Evolutionary conservation across 345 rosid genomes (phyloP).

Genomic region (Combretum micranthum): DNA sequence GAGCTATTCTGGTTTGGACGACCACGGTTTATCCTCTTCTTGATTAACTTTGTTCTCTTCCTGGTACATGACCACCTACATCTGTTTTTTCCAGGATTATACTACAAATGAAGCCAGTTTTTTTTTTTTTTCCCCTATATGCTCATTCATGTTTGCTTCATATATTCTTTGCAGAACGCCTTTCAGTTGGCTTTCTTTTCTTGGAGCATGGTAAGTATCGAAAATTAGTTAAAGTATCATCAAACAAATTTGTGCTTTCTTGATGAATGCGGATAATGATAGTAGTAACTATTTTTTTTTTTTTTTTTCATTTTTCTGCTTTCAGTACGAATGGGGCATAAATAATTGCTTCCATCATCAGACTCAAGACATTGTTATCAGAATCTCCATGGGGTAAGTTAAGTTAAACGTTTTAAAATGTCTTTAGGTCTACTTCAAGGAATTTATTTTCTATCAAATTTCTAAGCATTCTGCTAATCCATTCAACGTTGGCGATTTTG

Average conservation of each 20-base stretch:
- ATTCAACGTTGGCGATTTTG: not conserved
- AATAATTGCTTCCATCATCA: conserved; percentile 41
- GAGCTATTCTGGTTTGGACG: conserved; percentile 95
- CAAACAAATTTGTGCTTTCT: not conserved
- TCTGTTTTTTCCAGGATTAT: no score
- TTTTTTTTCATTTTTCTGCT: not conserved
- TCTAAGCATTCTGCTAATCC: not conserved
- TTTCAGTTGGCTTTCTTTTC: conserved; percentile 81
- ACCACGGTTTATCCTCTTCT: conserved; percentile 75
- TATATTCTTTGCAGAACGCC: conserved; percentile 51
- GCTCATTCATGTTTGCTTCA: not conserved
- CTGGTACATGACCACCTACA: conserved; percentile 36
- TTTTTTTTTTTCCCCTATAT: no score
- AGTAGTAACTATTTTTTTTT: not conserved
- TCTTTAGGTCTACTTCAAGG: conserved; percentile 1
- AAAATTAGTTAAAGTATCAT: not conserved
- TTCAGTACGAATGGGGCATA: conserved; percentile 55
- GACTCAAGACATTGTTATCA: conserved; percentile 45
- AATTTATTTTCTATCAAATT: not conserved
- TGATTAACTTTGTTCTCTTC: conserved; percentile 84
- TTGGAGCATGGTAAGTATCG: conserved; percentile 61
- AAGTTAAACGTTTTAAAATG: not conserved
- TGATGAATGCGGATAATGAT: no score
- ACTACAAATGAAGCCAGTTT: no score
- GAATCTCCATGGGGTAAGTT: conserved; percentile 76